These are phyloP conservation scores for Tetradesmus obliquus DNA, from an alignment of 139 green algal genomes.

Conservation along the genomic window DNA sequence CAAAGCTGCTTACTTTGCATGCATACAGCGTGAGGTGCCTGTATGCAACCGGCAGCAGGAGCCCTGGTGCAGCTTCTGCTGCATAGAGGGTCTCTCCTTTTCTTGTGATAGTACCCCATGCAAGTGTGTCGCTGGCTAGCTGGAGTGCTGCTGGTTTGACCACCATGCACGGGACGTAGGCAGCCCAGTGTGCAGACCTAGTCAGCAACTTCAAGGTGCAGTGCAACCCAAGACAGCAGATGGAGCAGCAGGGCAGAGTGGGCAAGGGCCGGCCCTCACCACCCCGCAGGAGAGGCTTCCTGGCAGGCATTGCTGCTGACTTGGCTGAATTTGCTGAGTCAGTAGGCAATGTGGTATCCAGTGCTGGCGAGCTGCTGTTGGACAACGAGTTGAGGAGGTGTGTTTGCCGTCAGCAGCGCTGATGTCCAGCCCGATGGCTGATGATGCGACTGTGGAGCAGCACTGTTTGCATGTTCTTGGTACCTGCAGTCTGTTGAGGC, in stretches of 20 bases:
- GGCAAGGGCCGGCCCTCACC: background rate
- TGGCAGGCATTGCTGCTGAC: slow-evolving; percentile 13
- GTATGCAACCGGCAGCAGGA: background rate
- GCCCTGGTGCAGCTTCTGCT: background rate
- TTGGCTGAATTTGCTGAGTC: slow-evolving; percentile 13
- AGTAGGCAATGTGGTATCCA: slow-evolving; percentile 29
- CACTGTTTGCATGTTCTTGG: too few relatives aligned
- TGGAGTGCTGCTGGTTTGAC: too few relatives aligned
- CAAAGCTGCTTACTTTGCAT: background rate
- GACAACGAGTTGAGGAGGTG: slow-evolving; percentile 56
- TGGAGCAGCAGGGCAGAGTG: background rate
- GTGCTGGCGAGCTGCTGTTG: slow-evolving; percentile 51
- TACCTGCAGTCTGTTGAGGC: background rate
- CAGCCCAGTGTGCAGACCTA: background rate
- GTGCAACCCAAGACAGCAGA: background rate
- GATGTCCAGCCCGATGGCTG: background rate
- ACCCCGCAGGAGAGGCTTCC: background rate
- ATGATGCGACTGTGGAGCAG: background rate
- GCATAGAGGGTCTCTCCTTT: background rate
- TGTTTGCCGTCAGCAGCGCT: background rate
- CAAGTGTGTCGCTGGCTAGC: background rate
- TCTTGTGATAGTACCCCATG: background rate
- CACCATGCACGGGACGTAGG: background rate
- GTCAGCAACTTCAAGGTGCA: background rate
- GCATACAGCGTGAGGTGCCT: background rate